Percentiles rank a stretch among this genome's conserved stretches.
Evolutionary conservation across 2,329 filamentous ascomycete genomes (phyloP).

Genomic region (Simplicillium aogashimaense): DNA sequence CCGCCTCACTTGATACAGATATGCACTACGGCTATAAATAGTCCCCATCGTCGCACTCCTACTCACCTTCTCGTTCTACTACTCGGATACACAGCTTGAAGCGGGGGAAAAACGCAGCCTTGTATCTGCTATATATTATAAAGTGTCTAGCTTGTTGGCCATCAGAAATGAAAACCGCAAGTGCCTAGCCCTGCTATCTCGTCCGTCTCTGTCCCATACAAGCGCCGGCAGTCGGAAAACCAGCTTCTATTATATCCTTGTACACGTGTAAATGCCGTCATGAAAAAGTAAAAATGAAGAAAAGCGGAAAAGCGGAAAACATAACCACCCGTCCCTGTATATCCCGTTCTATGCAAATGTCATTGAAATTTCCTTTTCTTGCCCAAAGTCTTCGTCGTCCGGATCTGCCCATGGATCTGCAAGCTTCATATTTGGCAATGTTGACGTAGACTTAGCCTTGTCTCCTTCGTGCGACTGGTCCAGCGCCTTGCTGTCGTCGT

Average conservation of each 20-base stretch:
- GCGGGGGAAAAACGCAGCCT: no score
- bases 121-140: no score
- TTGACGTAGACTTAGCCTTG: constrained; percentile 27
- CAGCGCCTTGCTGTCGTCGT: constrained; percentile 17
- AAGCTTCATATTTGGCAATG: constrained; percentile 38
- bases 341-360: constrained; percentile 57
- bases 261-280: neutral
- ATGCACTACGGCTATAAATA: no score
- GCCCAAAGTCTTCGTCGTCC: constrained; percentile 58
- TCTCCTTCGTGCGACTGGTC: constrained; percentile 8
- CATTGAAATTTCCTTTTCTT: constrained; percentile 69
- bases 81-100: no score
- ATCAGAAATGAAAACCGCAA: neutral
- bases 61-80: no score
- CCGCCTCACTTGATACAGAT: no score
- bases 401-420: constrained; percentile 62
- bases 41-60: no score
- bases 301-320: constrained; percentile 3
- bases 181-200: neutral
- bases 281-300: neutral
- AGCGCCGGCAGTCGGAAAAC: neutral
- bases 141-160: no score
- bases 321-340: constrained; percentile 1
- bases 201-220: neutral
- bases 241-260: neutral